Percentiles rank a stretch among this genome's conserved stretches.
Evolutionary conservation across 1,284 basidiomycete species (phyloP).

Genomic region (Wolfiporia cocos): DNA sequence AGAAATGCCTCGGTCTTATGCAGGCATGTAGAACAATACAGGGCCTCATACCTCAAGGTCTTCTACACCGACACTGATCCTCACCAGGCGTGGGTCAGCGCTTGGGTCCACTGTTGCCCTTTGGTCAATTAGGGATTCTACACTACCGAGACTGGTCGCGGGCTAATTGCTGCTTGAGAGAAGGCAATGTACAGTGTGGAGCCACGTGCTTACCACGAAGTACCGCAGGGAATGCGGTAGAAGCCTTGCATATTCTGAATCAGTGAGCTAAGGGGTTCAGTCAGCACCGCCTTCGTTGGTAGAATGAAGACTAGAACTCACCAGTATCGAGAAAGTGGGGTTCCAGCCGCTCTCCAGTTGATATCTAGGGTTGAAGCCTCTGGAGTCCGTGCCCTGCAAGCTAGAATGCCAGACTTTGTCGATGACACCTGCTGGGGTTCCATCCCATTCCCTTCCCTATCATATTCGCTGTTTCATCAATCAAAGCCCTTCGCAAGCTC

Average conservation of each 20-base stretch:
- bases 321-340: constrained; percentile 72
- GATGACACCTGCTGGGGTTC: constrained; percentile 64
- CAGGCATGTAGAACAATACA: not conserved
- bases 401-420: constrained; percentile 75
- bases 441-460: constrained; percentile 33
- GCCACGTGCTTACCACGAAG: constrained; percentile 67
- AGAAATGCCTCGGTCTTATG: not conserved
- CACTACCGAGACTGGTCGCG: constrained; percentile 89
- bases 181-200: too few species aligned
- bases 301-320: too few species aligned
- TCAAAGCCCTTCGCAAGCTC: not conserved
- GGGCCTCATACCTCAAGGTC: constrained; percentile 55
- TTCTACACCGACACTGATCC: constrained; percentile 79
- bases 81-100: constrained; percentile 63
- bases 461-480: not conserved
- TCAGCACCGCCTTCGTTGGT: too few species aligned
- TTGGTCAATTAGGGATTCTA: constrained; percentile 85
- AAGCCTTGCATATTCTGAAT: constrained; percentile 43
- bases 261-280: constrained; percentile 35
- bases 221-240: constrained; percentile 63
- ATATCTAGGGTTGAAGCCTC: constrained; percentile 62
- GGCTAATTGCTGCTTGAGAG: too few species aligned
- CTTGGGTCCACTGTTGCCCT: constrained; percentile 58
- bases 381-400: constrained; percentile 58
- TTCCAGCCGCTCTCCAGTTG: constrained; percentile 86